Base-by-base conservation (phyloP, 192 early-diverging fungal species). In the Backusella sp. region DNA sequence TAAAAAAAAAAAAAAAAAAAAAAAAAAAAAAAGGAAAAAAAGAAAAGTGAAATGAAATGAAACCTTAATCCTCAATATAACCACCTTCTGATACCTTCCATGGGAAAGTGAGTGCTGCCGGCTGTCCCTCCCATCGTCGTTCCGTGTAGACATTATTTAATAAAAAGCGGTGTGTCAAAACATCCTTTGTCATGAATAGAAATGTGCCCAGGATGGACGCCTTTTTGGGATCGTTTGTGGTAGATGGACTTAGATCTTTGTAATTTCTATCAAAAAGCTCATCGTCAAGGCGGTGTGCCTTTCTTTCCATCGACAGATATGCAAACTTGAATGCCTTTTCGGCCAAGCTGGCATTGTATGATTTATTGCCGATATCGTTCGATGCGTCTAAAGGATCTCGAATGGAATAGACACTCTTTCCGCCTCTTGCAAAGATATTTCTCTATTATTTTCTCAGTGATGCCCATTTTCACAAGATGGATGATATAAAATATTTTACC, bases 361-460 rank as follows among this genome's bases (percentile, higher is more conserved):
- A 78, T 41, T 78, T 78, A 34, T 11, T 35, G 2, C 77, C 77
- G 26, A 91, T 85, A 65, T 91, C 88, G 65, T 91, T 91, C 7
- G 78, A 76, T 6, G 66, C 6, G 52, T 91, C 90, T 42, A 73
- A 78, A 0, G 90, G 90, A 35, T 91, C 90, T 76, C 80, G 77
- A 34, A 91, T 88, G 4, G 85, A 78, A 39, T 88, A 80, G n/a
- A 87, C 66, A 17, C 44, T 3, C 4, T 42, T 39, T 1, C 68
- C 52, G 37, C 39, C 35, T 41, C 62, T 34, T 32, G 67, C 21
- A 3, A 8, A n/a, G 6, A 44, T 49, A 3, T 41, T 49, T 71
- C 56, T 28, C 30, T n/a, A 52, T n/a, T 0, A 15, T 52, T n/a
- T 32, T 32, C 32, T 32, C 32, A 32, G 32, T 32, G 32, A 32